Evolutionary conservation across 192 early-diverging fungal species (phyloP), one percentile per base, ranked within the genome.

Genomic region (Rhizophlyctis rosea): DNA sequence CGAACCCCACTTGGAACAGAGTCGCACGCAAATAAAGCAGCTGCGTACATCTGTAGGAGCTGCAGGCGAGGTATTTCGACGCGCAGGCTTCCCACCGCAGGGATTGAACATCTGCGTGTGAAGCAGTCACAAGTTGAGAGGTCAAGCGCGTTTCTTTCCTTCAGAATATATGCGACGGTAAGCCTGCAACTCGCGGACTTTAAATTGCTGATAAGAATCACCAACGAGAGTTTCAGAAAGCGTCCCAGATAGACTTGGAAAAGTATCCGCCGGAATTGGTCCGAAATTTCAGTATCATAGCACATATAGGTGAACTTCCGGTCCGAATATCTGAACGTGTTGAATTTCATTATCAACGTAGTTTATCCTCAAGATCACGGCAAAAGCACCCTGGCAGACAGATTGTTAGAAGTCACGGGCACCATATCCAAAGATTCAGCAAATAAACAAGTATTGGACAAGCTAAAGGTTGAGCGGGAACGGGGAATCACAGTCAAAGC

Each of bases 401-500:
- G 96, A 28, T 61, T 98, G 52, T 76, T 98, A n/a, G 96, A 98
- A 71, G 68, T 89, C 4, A 93, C 95, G 11, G 87, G 69, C 0
- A 91, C 91, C 2, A 97, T 94, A 29, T 74, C 77, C n/a, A 80
- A 83, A 44, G 71, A 77, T 31, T 78, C 71, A 54, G 78, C 74
- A 30, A 90, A 92, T 64, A 90, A 90, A 62, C 96, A 97, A 66
- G 92, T 98, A 2, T 72, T 98, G 32, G 96, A 98, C 57, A 98
- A 95, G 74, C 82, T 98, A 0, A 92, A 90, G 68, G 95, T 98
- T 2, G 96, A 98, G 65, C 76, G 91, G 1, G 94, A 97, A 61
- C 82, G 96, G 34, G 96, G 96, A 24, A 98, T 98, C 56, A 98
- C 96, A 4, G 93, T 98, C 53, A 98, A 98, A 72, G 96, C 96